Evolutionary conservation across 2,329 filamentous ascomycete genomes (phyloP), one percentile per base, ranked within the genome.

Genomic region (Alternaria dauci): DNA sequence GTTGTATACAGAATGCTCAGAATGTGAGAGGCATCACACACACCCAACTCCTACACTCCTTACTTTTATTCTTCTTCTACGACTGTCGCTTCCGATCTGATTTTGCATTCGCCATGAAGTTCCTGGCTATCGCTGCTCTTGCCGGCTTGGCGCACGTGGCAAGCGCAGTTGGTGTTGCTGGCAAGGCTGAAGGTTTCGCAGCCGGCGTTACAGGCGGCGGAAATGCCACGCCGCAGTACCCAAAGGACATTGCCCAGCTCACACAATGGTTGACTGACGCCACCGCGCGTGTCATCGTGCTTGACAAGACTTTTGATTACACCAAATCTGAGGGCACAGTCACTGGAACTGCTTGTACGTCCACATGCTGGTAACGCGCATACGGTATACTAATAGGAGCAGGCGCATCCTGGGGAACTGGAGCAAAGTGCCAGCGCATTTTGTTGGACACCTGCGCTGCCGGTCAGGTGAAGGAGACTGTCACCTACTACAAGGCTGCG

Each of bases 401-500:
- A 30, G 28, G 36, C 16, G 36, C 36, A 4, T n/a, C 16, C 16
- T 38, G 36, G 36, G 36, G 36, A 1, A 38, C 36, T 9, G 36
- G 36, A 38, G 36, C 36, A 38, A 30, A 30, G 28, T 38, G 36
- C 16, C 36, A 38, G 0, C 36, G 36, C 3, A 38, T 38, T 2
- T 4, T 38, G 36, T 38, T 38, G 7, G 36, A 38, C 16, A 2
- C 36, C 8, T 38, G 36, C 8, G 36, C 7, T 38, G 16, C 16
- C 0, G 36, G 36, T 0, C 6, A 38, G 8, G 16, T 18, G 16
- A 38, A 18, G 16, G 36, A 38, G 36, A 18, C 16, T 2, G 36
- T 38, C 16, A 38, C 36, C 16, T 38, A 38, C 36, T 69, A 76
- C 66, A 73, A 70, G n/a, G 74, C 72, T 3, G 66, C 70, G 23